Evolutionary conservation across 495 filamentous ascomycete genomes (phyloP).

Genomic region (Xylaria grammica): DNA sequence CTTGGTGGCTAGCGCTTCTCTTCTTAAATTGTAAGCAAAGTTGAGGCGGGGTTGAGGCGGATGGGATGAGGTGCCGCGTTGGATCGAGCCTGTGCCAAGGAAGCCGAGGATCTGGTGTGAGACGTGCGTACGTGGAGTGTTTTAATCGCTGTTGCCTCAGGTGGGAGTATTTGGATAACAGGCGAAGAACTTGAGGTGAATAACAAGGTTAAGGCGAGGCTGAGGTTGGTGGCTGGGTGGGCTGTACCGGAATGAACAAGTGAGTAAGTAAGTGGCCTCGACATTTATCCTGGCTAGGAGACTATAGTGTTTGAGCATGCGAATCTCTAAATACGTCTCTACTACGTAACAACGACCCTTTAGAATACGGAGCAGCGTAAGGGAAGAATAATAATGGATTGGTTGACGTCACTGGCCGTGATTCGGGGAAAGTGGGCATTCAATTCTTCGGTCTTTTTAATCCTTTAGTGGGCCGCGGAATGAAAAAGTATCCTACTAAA

Average conservation of each 20-base stretch:
- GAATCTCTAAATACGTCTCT: no score
- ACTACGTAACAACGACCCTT: no score
- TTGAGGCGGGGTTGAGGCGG: neutral
- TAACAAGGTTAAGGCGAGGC: neutral
- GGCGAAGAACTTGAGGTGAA: conserved; percentile 2
- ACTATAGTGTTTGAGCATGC: neutral
- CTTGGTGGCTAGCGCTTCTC: neutral
- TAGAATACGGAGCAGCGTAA: no score
- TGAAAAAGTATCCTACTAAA: no score
- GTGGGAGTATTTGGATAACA: no score
- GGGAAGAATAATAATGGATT: neutral
- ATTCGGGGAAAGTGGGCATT: neutral
- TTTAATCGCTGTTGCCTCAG: no score
- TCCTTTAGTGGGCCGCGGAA: neutral
- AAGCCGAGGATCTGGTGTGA: neutral
- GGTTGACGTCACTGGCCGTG: conserved; percentile 13
- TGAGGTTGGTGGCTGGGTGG: neutral
- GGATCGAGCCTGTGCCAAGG: neutral
- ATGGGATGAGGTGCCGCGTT: neutral
- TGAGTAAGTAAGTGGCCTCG: neutral
- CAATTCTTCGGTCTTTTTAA: neutral
- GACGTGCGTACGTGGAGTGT: no score
- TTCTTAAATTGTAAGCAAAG: neutral
- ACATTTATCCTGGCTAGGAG: neutral
- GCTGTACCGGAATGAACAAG: neutral